Evolutionary conservation across 2,329 filamentous ascomycete genomes (phyloP), one percentile per base, ranked within the genome.

Genomic region (Fusarium coffeatum): DNA sequence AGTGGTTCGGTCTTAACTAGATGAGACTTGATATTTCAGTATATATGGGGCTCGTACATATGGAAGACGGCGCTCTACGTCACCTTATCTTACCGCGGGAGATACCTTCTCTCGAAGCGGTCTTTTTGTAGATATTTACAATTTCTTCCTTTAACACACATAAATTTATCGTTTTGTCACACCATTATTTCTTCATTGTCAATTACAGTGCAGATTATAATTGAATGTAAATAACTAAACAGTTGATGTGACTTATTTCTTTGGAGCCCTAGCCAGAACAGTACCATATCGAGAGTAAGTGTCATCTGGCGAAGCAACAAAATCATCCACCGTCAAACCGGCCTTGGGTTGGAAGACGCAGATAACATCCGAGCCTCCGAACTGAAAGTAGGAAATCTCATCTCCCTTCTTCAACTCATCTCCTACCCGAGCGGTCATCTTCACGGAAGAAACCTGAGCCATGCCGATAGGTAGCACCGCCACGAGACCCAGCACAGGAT

Each of bases 221-320:
- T 37, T 18, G 9, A 18, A 10, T 18, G 2, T 37, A 37, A 11
- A 18, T 6, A 37, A 18, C 32, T 11, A 18, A 37, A 6, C 9
- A 18, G 5, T 18, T 6, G 9, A 6, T 37, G 5, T n/a, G 4
- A n/a, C 9, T 37, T 6, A 37, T 37, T 37, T 37, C 34, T 37
- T 37, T n/a, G 59, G 40, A 2, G 59, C 57, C 20, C 20, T 27
- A 0, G 59, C 59, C 10, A 63, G 8, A 18, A 63, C 22, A 1
- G 59, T 63, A 3, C 57, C 59, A 7, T 63, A 63, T 41, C 54
- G 53, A 10, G 59, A 63, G 27, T 63, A 63, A 6, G 59, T 63
- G 20, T 54, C 20, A 15, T 43, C 50, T 5, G 59, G 20, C 1
- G 59, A 63, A 23, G 57, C 16, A 8, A 63, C 57, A 2, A 63